Conservation (phyloP, 1,284 basidiomycete genomes). For the Paramarasmius palmivorus region DNA sequence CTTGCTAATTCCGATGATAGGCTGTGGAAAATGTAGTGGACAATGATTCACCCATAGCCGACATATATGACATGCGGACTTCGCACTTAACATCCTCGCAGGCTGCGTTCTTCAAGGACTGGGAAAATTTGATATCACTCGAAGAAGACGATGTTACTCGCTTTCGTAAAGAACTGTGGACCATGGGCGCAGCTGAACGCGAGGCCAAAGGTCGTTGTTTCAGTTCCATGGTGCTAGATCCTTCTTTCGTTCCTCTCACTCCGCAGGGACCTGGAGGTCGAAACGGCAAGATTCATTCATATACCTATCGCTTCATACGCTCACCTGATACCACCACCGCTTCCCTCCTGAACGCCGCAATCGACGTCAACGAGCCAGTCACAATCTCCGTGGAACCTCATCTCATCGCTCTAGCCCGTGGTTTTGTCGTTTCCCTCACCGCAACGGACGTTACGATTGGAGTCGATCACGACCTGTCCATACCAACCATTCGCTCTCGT, state of each 20-base stretch:
- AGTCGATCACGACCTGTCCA: constrained; percentile 78
- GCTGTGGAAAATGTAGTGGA: constrained; percentile 69
- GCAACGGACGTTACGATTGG: constrained; percentile 71
- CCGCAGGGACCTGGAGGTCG: constrained; percentile 21
- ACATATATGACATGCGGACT: constrained; percentile 79
- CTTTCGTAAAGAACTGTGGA: constrained; percentile 93
- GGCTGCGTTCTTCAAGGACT: constrained; percentile 82
- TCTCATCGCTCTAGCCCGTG: constrained; percentile 81
- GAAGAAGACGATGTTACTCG: constrained; percentile 88
- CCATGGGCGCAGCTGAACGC: constrained; percentile 78
- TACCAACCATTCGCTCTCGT: constrained; percentile 49
- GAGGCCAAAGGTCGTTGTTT: constrained; percentile 84
- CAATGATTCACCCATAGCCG: constrained; percentile 66
- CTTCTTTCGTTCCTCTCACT: constrained; percentile 26
- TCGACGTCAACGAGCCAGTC: constrained; percentile 80
- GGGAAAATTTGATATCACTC: constrained; percentile 86
- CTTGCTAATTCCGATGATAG: constrained; percentile 35
- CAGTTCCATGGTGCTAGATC: constrained; percentile 72
- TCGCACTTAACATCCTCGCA: constrained; percentile 75
- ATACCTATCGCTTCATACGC: constrained; percentile 41
- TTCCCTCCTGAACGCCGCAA: constrained; percentile 78
- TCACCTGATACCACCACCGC: constrained; percentile 14
- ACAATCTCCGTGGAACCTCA: constrained; percentile 84
- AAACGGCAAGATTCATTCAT: constrained; percentile 63
- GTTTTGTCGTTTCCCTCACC: constrained; percentile 79